These are phyloP conservation scores for Suillus hirtellus DNA, from an alignment of 768 basidiomycete species.

Conservation along the genomic window DNA sequence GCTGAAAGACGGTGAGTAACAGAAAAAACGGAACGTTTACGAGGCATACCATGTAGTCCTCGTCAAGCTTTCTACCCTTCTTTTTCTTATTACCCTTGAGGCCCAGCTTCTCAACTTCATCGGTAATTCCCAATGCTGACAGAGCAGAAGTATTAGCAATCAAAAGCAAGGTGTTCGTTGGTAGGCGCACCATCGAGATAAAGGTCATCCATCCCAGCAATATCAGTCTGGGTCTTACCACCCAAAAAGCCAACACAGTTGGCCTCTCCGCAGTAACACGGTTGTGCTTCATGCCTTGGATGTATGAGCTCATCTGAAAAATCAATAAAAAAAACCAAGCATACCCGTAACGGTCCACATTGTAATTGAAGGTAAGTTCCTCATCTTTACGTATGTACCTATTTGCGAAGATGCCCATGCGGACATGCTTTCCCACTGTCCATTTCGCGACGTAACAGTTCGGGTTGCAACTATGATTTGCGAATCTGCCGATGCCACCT, in stretches of 20 bases:
- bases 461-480: constrained; percentile 96
- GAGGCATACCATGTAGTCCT: constrained; percentile 79
- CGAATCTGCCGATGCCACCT: constrained; percentile 95
- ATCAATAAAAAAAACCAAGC: constrained; percentile 27
- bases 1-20: constrained; percentile 43
- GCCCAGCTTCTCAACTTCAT: constrained; percentile 80
- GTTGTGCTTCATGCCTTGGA: constrained; percentile 86
- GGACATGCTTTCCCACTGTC: constrained; percentile 85
- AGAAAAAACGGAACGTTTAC: background rate
- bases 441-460: constrained; percentile 99
- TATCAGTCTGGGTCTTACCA: constrained; percentile 97
- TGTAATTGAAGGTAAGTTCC: constrained; percentile 98
- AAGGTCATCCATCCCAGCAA: constrained; percentile 91
- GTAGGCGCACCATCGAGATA: constrained; percentile 77
- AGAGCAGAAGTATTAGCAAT: constrained; percentile 1
- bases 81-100: constrained; percentile 89
- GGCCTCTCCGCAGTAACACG: constrained; percentile 92
- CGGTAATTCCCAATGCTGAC: constrained; percentile 88
- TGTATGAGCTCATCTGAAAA: background rate
- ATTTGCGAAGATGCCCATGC: constrained; percentile 99
- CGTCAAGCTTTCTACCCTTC: constrained; percentile 90
- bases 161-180: background rate
- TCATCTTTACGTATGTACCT: constrained; percentile 74
- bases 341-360: constrained; percentile 98
- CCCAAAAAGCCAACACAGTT: constrained; percentile 97